Base-by-base conservation (phyloP, 257 asterid species). In the Solanum chiquidenum region DNA sequence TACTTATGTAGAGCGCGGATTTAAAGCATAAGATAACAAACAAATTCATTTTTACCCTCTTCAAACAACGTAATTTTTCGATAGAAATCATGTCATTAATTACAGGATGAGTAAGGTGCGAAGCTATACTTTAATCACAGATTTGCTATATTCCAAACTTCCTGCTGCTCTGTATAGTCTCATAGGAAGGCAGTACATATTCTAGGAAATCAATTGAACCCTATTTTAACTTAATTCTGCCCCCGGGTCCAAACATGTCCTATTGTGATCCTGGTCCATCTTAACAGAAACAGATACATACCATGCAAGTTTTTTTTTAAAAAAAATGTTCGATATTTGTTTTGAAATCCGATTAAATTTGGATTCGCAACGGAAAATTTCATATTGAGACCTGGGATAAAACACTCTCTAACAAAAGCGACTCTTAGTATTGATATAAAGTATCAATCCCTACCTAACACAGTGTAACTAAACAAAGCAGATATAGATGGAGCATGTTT, bases 351-450 rank as follows among this genome's bases (percentile, higher is more conserved):
- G 2, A 20, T 0, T 55, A 55, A 42, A 55, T 55, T 2, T 0
- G 0, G 0, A 20, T 55, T 55, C 1, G 1, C 64, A 20, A 0
- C 0, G 0, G 20, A 55, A 55, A 20, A 7, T 7, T 18, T 20
- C 11, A 55, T 0, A 7, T 55, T 55, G 25, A 55, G 12, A 0
- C 64, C n/a, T 21, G n/a, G 4, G 5, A 55, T 7, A 55, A 0
- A 55, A 55, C 64, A 55, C 64, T 1, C 11, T 55, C 25, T 20
- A 55, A 55, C 64, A 55, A 55, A 0, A 49, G 21, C 8, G 8
- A 49, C 62, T 52, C 21, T 55, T 55, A 20, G 9, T 55, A 18
- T 20, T 55, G 66, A 62, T 62, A 62, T 23, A 62, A 23, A 62
- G 69, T 58, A 0, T 44, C 16, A 46, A 13, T 16, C 21, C 14